These are phyloP conservation scores for Fusarium nodosum DNA, from an alignment of 2,329 filamentous ascomycete species.

Conservation along the genomic window DNA sequence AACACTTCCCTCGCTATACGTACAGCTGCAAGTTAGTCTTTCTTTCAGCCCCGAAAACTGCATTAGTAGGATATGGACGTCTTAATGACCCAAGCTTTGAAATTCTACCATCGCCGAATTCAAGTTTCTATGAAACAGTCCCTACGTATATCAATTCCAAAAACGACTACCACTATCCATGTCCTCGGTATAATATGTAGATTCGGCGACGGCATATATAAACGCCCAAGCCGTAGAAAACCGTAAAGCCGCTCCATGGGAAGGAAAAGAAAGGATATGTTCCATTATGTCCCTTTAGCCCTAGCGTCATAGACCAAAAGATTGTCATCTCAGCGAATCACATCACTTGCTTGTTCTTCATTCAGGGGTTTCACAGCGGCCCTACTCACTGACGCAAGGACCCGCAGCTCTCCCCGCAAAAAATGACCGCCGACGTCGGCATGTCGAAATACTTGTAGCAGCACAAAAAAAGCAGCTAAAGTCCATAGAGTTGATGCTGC, in stretches of 20 bases:
- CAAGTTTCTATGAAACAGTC: background rate
- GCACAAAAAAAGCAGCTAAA: conserved; percentile 26
- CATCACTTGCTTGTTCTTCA: conserved; percentile 4
- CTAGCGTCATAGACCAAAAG: conserved; percentile 32
- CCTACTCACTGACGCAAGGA: conserved; percentile 36
- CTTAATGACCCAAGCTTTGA: background rate
- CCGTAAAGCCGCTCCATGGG: conserved; percentile 25
- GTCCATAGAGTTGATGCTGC: conserved; percentile 8
- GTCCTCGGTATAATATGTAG: conserved; percentile 7
- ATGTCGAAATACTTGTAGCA: conserved; percentile 28
- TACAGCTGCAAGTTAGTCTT: background rate
- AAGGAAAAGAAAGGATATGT: conserved; percentile 15
- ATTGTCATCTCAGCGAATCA: conserved; percentile 27
- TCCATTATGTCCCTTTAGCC: conserved; percentile 28
- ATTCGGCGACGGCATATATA: conserved; percentile 2
- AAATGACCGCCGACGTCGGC: conserved; percentile 48
- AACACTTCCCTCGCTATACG: too few relatives aligned
- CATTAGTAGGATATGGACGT: background rate
- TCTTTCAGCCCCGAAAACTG: background rate
- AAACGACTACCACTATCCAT: background rate
- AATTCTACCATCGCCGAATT: background rate
- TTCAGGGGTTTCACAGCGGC: conserved; percentile 18
- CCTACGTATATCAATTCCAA: background rate
- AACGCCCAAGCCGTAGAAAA: conserved; percentile 34
- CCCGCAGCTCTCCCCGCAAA: conserved; percentile 35